Evolutionary conservation across 176 grass and related monocot genomes (phyloP).

Genomic region (Urochloa ruziziensis): DNA sequence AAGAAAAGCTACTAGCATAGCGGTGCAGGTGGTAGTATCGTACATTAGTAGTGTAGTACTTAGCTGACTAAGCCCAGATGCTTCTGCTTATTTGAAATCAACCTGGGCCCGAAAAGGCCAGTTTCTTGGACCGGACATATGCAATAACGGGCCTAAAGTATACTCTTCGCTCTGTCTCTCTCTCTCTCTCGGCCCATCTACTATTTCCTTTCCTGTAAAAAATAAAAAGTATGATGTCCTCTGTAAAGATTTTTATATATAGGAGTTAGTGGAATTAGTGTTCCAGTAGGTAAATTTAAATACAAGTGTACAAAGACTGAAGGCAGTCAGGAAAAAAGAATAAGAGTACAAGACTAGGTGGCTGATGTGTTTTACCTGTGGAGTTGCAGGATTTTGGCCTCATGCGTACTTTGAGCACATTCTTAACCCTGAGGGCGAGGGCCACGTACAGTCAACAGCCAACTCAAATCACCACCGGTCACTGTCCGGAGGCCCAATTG

Average conservation of each 20-base stretch:
- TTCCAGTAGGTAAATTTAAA: not conserved
- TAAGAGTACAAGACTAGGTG: not conserved
- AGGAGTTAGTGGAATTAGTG: not conserved
- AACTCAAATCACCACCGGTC: slow-evolving; percentile 2
- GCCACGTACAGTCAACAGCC: not conserved
- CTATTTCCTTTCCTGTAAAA: too few relatives aligned
- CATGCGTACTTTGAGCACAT: slow-evolving; percentile 41
- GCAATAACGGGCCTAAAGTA: not conserved
- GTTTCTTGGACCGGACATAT: not conserved
- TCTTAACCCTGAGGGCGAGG: slow-evolving; percentile 19
- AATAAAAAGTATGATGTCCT: not conserved
- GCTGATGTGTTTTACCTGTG: not conserved
- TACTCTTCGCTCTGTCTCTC: too few relatives aligned
- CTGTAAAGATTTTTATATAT: not conserved
- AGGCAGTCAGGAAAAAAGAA: not conserved
- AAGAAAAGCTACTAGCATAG: too few relatives aligned
- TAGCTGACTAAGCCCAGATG: not conserved
- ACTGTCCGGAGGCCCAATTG: not conserved
- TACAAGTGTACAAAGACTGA: not conserved
- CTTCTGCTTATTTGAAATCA: not conserved
- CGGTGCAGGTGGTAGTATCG: too few relatives aligned
- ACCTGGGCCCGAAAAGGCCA: not conserved
- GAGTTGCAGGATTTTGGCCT: slow-evolving; percentile 37
- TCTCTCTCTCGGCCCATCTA: not conserved
- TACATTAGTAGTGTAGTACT: too few relatives aligned